Percentiles rank a stretch among this genome's conserved stretches.
These are phyloP conservation scores for Allodekkera sacchari DNA, from an alignment of 805 yeast genomes.

Conservation along the genomic window DNA sequence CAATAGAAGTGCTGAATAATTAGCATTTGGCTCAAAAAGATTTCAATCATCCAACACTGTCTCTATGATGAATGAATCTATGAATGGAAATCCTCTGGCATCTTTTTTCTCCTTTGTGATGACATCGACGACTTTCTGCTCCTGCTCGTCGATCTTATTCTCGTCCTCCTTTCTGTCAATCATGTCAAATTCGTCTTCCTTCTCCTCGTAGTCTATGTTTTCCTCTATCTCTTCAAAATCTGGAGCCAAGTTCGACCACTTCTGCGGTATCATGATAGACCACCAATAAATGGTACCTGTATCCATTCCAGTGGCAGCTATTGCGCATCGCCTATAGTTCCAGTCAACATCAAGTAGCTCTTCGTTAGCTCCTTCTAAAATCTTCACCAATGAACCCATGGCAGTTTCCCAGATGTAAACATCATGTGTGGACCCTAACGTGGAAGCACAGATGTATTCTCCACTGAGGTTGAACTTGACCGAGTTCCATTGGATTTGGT, in stretches of 20 bases:
- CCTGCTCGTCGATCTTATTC: constrained; percentile 50
- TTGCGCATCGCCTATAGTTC: constrained; percentile 66
- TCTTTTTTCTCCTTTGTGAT: constrained; percentile 53
- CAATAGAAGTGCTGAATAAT: no score
- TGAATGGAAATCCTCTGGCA: constrained; percentile 61
- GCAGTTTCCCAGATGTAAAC: constrained; percentile 89
- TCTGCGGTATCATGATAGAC: constrained; percentile 77
- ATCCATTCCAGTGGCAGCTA: constrained; percentile 81
- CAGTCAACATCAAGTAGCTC: constrained; percentile 82
- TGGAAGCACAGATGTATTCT: constrained; percentile 83
- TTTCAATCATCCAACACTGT: constrained; percentile 9
- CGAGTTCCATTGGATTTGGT: constrained; percentile 81
- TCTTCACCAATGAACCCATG: constrained; percentile 77
- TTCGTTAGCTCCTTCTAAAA: constrained; percentile 84
- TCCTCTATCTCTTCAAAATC: constrained; percentile 94
- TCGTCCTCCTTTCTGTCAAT: constrained; percentile 45
- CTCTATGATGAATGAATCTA: constrained; percentile 48
- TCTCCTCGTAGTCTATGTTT: constrained; percentile 78
- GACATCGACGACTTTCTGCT: constrained; percentile 68
- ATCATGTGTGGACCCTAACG: constrained; percentile 83
- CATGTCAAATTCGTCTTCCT: constrained; percentile 87
- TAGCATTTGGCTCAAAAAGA: no score
- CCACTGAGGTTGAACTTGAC: constrained; percentile 65
- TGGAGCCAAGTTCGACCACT: constrained; percentile 95
- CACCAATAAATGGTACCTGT: constrained; percentile 76